phyloP scores from a whole-genome alignment of 2,329 filamentous ascomycete species.

The Tolypocladium tropicale region DNA sequence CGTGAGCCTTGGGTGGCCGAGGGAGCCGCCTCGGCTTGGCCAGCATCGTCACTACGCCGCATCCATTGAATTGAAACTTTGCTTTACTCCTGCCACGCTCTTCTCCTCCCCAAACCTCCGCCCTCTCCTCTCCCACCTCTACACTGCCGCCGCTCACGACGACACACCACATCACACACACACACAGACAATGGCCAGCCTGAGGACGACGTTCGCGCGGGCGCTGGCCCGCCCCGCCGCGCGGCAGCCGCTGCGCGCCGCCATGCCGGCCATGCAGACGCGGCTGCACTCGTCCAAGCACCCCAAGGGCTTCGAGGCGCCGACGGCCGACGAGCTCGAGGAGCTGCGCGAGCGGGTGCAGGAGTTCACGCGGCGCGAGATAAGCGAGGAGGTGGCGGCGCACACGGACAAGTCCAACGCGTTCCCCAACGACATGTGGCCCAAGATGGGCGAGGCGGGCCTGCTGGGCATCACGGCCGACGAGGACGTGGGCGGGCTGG shows the following conservation, averaged over 20 bases:
- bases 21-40: background rate
- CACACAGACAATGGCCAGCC: conserved; percentile 26
- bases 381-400: conserved; percentile 71
- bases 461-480: conserved; percentile 90
- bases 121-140: background rate
- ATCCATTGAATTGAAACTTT: background rate
- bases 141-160: background rate
- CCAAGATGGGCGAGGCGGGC: conserved; percentile 82
- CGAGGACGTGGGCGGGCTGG: conserved; percentile 81
- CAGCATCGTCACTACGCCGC: background rate
- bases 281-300: conserved; percentile 45
- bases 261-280: conserved; percentile 15
- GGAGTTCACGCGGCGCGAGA: conserved; percentile 83
- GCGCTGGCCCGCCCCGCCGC: conserved; percentile 22
- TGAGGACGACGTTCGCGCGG: conserved; percentile 24
- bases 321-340: conserved; percentile 60
- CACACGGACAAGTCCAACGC: conserved; percentile 76
- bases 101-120: background rate
- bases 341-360: conserved; percentile 78
- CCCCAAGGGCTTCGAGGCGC: conserved; percentile 54
- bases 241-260: conserved; percentile 21
- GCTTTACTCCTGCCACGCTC: background rate
- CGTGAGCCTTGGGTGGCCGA: conserved; percentile 5
- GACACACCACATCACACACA: background rate
- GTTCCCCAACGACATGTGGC: conserved; percentile 89